Conservation (phyloP, 2,329 filamentous ascomycete species). For the Chaetoscypha palmicola region DNA sequence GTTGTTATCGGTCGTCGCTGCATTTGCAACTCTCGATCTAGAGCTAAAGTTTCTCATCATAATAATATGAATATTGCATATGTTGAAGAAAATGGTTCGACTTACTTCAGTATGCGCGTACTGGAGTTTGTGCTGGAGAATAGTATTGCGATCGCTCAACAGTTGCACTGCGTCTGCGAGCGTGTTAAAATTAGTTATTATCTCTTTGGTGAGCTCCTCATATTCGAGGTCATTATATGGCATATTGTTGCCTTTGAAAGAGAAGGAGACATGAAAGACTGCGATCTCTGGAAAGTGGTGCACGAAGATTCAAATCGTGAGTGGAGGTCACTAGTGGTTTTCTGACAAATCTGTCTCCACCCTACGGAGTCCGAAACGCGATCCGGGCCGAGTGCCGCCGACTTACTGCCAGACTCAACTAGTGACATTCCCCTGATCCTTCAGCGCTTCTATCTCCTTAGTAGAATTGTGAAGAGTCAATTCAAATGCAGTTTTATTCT, state of each 20-base stretch:
- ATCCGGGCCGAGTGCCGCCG: too few relatives aligned
- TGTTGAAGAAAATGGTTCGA: constrained; percentile 13
- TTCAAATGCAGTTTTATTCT: too few relatives aligned
- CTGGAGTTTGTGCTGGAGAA: constrained; percentile 59
- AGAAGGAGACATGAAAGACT: too few relatives aligned
- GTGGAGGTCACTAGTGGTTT: neutral
- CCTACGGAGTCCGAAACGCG: neutral
- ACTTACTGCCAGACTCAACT: too few relatives aligned
- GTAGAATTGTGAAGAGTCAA: too few relatives aligned
- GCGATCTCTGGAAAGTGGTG: neutral
- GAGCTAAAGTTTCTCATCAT: constrained; percentile 61
- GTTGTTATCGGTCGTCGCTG: constrained; percentile 55
- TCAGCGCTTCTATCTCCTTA: too few relatives aligned
- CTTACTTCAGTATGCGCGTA: constrained; percentile 62
- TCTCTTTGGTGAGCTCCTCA: constrained; percentile 43
- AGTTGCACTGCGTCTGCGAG: constrained; percentile 59
- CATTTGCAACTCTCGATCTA: constrained; percentile 68
- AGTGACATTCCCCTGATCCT: too few relatives aligned
- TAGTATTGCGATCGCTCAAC: constrained; percentile 55
- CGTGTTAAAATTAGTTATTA: constrained; percentile 58
- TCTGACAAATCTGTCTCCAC: constrained; percentile 1
- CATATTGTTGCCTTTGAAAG: too few relatives aligned
- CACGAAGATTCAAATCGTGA: neutral
- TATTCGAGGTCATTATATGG: constrained; percentile 26
- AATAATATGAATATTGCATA: constrained; percentile 4